Evolutionary conservation across 2,329 filamentous ascomycete species (phyloP).

Genomic region (Paraphoma sp.): DNA sequence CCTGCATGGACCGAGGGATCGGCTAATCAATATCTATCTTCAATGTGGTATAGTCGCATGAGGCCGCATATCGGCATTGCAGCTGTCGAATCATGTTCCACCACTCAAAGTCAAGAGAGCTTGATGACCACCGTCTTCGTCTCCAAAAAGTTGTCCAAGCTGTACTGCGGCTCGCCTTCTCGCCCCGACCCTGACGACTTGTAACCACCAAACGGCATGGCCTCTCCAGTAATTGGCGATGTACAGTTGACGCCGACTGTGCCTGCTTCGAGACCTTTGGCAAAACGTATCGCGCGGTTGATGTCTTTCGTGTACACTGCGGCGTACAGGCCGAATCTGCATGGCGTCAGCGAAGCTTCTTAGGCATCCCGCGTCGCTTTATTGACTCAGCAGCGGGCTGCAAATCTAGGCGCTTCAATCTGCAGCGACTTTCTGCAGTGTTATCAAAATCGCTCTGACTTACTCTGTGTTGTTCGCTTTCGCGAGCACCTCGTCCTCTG

Average conservation of each 20-base stretch:
- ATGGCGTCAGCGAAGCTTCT: background rate
- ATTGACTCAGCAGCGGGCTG: no score
- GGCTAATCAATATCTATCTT: slow-evolving; percentile 18
- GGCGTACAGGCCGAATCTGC: slow-evolving; percentile 77
- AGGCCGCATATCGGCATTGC: slow-evolving; percentile 1
- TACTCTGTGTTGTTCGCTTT: slow-evolving; percentile 80
- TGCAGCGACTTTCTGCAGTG: no score
- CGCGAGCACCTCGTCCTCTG: slow-evolving; percentile 77
- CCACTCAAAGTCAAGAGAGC: slow-evolving; percentile 15
- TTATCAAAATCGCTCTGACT: slow-evolving; percentile 1
- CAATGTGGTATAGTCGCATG: slow-evolving; percentile 11
- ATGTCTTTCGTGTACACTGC: slow-evolving; percentile 74
- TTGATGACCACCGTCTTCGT: slow-evolving; percentile 44
- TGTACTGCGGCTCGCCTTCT: slow-evolving; percentile 41
- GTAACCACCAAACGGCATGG: slow-evolving; percentile 52
- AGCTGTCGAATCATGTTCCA: slow-evolving; percentile 9
- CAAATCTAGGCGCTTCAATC: no score
- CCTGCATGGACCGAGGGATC: slow-evolving; percentile 16
- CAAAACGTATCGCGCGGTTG: slow-evolving; percentile 47
- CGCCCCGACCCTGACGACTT: slow-evolving; percentile 46
- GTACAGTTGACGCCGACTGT: slow-evolving; percentile 52
- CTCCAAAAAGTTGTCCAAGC: slow-evolving; percentile 44
- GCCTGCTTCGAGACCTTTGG: slow-evolving; percentile 50
- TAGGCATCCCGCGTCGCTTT: no score
- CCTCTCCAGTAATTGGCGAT: slow-evolving; percentile 17